Evolutionary conservation across 208 protist species (phyloP), one percentile per base, ranked within the genome.

Genomic region (Porcisia hertigi): DNA sequence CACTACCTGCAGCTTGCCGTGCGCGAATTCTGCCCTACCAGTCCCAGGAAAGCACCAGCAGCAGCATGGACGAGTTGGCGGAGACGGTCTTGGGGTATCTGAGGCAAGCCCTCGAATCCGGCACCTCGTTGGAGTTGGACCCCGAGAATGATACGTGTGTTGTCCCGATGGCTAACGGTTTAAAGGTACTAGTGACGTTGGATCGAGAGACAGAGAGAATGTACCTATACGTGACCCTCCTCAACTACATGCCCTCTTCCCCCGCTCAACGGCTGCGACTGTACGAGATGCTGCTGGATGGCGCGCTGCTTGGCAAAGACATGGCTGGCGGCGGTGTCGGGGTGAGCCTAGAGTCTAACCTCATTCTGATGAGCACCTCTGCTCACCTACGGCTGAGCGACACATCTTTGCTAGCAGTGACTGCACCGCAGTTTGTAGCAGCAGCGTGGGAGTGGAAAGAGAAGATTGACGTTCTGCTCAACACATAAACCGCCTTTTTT

Each of bases 321-420:
- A 96, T 91, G 82, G 87, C 92, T 6, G 92, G 92, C 11, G 90
- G 86, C 4, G 86, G 87, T 7, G 88, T 96, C 6, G 91, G 94
- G 3, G 71, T 97, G 34, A 92, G 88, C 69, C 67, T 60, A 34
- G 80, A 89, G 70, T 86, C 90, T 59, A 77, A 90, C 43, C 79
- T 96, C 0, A 75, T 96, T 4, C 80, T 97, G 30, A 91, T 97
- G 84, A 85, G 88, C 76, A 80, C 77, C 9, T 93, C 88, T 12
- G 71, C 94, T 3, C 82, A 94, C 59, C 59, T 96, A 25, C 84
- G 82, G 4, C 87, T 89, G 75, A 82, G 76, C 71, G 82, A 86
- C 54, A 78, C 82, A 8, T 62, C 62, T 3, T 88, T 91, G 18
- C 77, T 97, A 47, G 82, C 83, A 16, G 77, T 66, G 20, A 69